phyloP scores from a whole-genome alignment of 2,329 filamentous ascomycete species.

The Fusarium sp. region DNA sequence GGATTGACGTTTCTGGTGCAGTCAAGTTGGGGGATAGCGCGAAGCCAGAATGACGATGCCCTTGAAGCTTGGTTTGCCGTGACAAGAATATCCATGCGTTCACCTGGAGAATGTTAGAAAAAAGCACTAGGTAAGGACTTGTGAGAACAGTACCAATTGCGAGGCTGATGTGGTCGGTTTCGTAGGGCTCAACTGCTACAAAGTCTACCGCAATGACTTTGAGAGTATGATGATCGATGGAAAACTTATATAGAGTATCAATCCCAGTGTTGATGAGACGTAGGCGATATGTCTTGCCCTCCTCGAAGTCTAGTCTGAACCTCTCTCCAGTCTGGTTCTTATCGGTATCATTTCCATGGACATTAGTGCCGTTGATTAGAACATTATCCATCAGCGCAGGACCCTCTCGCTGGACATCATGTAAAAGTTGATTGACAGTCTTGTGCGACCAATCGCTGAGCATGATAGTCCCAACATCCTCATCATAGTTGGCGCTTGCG shows the following conservation, averaged over 20 bases:
- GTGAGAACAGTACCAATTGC: slow-evolving; percentile 48
- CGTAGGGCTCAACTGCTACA: slow-evolving; percentile 65
- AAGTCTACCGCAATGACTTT: slow-evolving; percentile 66
- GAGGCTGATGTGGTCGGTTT: slow-evolving; percentile 58
- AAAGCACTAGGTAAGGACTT: background rate
- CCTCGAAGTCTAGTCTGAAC: slow-evolving; percentile 49
- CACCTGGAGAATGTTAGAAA: slow-evolving; percentile 46
- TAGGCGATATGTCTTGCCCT: slow-evolving; percentile 55
- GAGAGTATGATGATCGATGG: slow-evolving; percentile 64
- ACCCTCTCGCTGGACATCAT: slow-evolving; percentile 20
- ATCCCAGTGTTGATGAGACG: slow-evolving; percentile 59
- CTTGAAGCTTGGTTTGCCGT: slow-evolving; percentile 48
- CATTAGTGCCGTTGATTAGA: slow-evolving; percentile 55
- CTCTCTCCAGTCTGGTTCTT: slow-evolving; percentile 44
- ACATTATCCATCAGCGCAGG: slow-evolving; percentile 52
- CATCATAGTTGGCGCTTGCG: slow-evolving; percentile 66
- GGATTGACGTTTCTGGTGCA: slow-evolving; percentile 53
- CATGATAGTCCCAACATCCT: slow-evolving; percentile 67
- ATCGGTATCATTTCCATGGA: slow-evolving; percentile 36
- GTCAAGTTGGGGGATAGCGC: slow-evolving; percentile 52
- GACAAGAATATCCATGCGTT: slow-evolving; percentile 58
- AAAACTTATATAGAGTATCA: slow-evolving; percentile 56
- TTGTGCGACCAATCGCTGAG: slow-evolving; percentile 66
- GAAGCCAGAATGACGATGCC: slow-evolving; percentile 58
- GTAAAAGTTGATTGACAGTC: slow-evolving; percentile 50